Evolutionary conservation across 164 flowering plant species (phyloP).

Genomic region (Chloranthus sessilifolius): DNA sequence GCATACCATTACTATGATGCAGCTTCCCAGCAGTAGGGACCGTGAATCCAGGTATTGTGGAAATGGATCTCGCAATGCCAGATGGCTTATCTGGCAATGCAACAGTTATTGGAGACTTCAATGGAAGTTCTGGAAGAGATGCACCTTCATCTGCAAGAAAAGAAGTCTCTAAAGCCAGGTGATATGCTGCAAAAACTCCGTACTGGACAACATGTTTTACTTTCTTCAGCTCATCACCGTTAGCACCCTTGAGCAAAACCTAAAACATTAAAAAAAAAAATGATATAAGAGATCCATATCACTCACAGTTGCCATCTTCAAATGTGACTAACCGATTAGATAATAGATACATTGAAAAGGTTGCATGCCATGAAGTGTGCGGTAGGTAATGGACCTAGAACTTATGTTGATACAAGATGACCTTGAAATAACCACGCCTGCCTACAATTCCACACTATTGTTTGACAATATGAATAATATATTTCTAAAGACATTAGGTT

Average conservation of each 20-base stretch:
- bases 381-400: too few relatives aligned
- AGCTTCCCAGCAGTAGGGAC: slow-evolving; percentile 34
- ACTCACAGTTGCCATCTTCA: too few relatives aligned
- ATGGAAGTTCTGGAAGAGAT: slow-evolving; percentile 78
- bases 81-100: slow-evolving; percentile 78
- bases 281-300: neutral
- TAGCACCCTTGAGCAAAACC: slow-evolving; percentile 93
- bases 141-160: slow-evolving; percentile 99
- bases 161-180: slow-evolving; percentile 94
- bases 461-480: too few relatives aligned
- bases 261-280: slow-evolving; percentile 24
- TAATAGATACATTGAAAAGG: too few relatives aligned
- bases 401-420: too few relatives aligned
- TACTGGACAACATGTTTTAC: slow-evolving; percentile 93
- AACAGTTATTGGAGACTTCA: slow-evolving; percentile 73
- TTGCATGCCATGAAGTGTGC: too few relatives aligned
- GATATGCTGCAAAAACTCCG: slow-evolving; percentile 97
- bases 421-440: too few relatives aligned
- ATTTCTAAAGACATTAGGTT: too few relatives aligned
- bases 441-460: too few relatives aligned
- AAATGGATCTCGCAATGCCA: slow-evolving; percentile 70
- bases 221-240: slow-evolving; percentile 86
- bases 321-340: too few relatives aligned
- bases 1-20: slow-evolving; percentile 29
- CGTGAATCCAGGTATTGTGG: slow-evolving; percentile 73